Conservation (phyloP, 1,284 basidiomycete genomes). For the Cryptococcus depauperatus region DNA sequence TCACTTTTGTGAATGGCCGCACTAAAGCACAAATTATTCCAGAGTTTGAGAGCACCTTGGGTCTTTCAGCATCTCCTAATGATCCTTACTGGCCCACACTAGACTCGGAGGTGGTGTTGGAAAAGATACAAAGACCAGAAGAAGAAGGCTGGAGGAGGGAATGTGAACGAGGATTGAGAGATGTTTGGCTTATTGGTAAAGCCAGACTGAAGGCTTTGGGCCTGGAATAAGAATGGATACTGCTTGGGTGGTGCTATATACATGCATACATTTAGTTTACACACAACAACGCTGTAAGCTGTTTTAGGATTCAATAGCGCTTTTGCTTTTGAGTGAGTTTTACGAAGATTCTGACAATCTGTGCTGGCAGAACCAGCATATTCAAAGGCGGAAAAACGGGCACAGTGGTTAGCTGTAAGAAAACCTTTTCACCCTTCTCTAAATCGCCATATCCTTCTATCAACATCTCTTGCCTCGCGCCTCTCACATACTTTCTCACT, state of each 20-base stretch:
- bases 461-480: neutral
- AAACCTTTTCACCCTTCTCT: too few relatives aligned
- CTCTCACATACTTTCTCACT: neutral
- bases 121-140: slow-evolving; percentile 17
- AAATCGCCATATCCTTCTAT: too few relatives aligned
- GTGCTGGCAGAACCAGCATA: too few relatives aligned
- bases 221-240: slow-evolving; percentile 15
- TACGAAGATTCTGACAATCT: too few relatives aligned
- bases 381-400: too few relatives aligned
- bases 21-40: slow-evolving; percentile 60
- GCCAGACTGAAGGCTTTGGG: slow-evolving; percentile 48
- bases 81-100: slow-evolving; percentile 43
- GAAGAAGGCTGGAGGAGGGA: slow-evolving; percentile 54
- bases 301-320: neutral
- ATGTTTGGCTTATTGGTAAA: slow-evolving; percentile 66
- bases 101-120: slow-evolving; percentile 38
- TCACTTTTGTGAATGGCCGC: slow-evolving; percentile 85
- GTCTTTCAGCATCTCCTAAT: slow-evolving; percentile 23
- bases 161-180: slow-evolving; percentile 60
- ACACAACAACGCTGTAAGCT: neutral
- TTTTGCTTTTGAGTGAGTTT: neutral
- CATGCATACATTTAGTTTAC: neutral
- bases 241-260: neutral
- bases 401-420: too few relatives aligned
- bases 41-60: slow-evolving; percentile 66